Percentiles rank a stretch among this genome's conserved stretches.
phyloP scores from a whole-genome alignment of 306 rosid species.

The Neltuma alba region DNA sequence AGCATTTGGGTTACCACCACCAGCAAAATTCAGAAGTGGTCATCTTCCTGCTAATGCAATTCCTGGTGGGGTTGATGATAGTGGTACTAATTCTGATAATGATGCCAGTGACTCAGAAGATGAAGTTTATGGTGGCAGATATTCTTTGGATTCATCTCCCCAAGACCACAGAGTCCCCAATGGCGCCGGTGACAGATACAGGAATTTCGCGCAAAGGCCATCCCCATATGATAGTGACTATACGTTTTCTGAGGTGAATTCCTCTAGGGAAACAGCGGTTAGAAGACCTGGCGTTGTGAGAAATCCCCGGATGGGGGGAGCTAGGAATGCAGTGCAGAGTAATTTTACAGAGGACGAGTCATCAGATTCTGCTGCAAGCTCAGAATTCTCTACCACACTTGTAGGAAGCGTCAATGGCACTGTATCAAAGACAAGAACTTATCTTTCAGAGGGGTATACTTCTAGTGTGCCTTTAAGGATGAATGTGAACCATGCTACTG shows the following conservation, averaged over 20 bases:
- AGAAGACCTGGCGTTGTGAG: conserved; percentile 48
- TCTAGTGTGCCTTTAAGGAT: conserved; percentile 72
- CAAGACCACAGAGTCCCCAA: conserved; percentile 55
- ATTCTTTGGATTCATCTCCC: conserved; percentile 87
- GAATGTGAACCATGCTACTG: conserved; percentile 52
- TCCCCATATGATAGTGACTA: conserved; percentile 63
- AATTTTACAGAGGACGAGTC: conserved; percentile 83
- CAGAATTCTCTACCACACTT: conserved; percentile 85
- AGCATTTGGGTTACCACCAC: conserved; percentile 84
- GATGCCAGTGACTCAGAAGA: conserved; percentile 74
- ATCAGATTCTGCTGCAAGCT: conserved; percentile 88
- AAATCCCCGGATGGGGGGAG: conserved; percentile 42
- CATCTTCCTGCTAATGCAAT: conserved; percentile 74
- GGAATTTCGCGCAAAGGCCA: conserved; percentile 45
- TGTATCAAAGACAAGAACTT: conserved; percentile 52
- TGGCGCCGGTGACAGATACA: conserved; percentile 48
- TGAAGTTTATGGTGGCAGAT: conserved; percentile 68
- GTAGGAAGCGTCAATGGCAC: conserved; percentile 80
- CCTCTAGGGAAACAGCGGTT: conserved; percentile 80
- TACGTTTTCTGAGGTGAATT: conserved; percentile 82
- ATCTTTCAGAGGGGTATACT: conserved; percentile 76
- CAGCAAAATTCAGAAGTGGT: conserved; percentile 89
- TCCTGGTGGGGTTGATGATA: conserved; percentile 52
- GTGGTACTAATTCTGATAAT: conserved; percentile 71
- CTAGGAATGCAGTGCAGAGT: conserved; percentile 53